phyloP scores from a whole-genome alignment of 805 yeast species.

The Candida patagonica region DNA sequence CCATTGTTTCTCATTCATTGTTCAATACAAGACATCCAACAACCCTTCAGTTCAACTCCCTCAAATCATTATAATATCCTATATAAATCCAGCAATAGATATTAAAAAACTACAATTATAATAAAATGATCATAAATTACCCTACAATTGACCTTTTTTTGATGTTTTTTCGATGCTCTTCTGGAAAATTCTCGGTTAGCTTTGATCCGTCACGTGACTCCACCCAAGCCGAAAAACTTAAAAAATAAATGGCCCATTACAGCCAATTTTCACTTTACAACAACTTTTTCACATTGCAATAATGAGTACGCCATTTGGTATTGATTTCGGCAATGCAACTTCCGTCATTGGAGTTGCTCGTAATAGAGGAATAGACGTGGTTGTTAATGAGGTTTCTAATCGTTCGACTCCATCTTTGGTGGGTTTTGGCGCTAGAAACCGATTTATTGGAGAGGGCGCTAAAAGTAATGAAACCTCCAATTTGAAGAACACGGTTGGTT shows the following conservation, averaged over 20 bases:
- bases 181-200: too few species aligned
- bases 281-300: conserved; percentile 10
- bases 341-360: conserved; percentile 90
- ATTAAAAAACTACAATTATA: background rate
- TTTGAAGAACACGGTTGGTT: conserved; percentile 91
- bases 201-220: conserved; percentile 88
- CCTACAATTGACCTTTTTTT: too few species aligned
- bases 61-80: too few species aligned
- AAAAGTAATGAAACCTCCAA: conserved; percentile 95
- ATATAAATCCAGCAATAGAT: too few species aligned
- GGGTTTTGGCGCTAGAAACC: conserved; percentile 82
- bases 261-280: background rate
- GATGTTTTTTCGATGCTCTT: too few species aligned
- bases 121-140: too few species aligned
- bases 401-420: conserved; percentile 88
- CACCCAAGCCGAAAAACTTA: conserved; percentile 83
- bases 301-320: conserved; percentile 94
- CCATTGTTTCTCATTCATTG: too few species aligned
- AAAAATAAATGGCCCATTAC: conserved; percentile 39
- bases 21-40: too few species aligned
- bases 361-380: conserved; percentile 96
- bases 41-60: too few species aligned
- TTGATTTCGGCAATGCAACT: conserved; percentile 93
- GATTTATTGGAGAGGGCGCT: conserved; percentile 92
- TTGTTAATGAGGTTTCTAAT: conserved; percentile 97